phyloP scores from a whole-genome alignment of 2,329 filamentous ascomycete genomes.

The Aureobasidium mangrovei region DNA sequence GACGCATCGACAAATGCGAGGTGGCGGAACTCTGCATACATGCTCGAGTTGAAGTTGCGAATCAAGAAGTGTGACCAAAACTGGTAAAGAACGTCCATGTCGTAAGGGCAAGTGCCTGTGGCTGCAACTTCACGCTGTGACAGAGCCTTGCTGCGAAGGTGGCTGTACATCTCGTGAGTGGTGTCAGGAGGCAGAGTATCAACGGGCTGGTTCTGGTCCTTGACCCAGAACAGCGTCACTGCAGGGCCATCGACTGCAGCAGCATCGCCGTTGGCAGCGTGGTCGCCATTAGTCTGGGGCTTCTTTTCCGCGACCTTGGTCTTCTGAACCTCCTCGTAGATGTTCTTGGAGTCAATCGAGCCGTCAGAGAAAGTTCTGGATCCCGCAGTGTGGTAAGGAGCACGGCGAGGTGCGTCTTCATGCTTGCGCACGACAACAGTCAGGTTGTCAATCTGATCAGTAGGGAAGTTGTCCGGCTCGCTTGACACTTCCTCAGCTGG shows the following conservation, averaged over 20 bases:
- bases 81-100: slow-evolving; percentile 60
- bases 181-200: slow-evolving; percentile 36
- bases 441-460: slow-evolving; percentile 45
- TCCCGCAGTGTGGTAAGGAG: slow-evolving; percentile 32
- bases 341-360: slow-evolving; percentile 45
- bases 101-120: slow-evolving; percentile 40
- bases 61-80: slow-evolving; percentile 69
- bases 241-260: slow-evolving; percentile 2
- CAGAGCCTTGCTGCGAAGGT: slow-evolving; percentile 42
- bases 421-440: slow-evolving; percentile 43
- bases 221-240: slow-evolving; percentile 41
- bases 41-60: slow-evolving; percentile 62
- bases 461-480: slow-evolving; percentile 41
- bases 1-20: slow-evolving; percentile 57
- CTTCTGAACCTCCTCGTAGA: slow-evolving; percentile 40
- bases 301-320: slow-evolving; percentile 31
- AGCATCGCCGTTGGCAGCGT: slow-evolving; percentile 20
- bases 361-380: slow-evolving; percentile 48
- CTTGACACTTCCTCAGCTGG: slow-evolving; percentile 18
- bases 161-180: slow-evolving; percentile 40
- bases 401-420: slow-evolving; percentile 17
- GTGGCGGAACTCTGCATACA: slow-evolving; percentile 67
- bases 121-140: slow-evolving; percentile 39
- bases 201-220: slow-evolving; percentile 38
- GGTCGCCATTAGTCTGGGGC: slow-evolving; percentile 29